A percentile compares a stretch with the other conserved stretches of the same genome.
Conservation (phyloP, 108 stramenopile genomes). For the Licmophora abbreviata region DNA sequence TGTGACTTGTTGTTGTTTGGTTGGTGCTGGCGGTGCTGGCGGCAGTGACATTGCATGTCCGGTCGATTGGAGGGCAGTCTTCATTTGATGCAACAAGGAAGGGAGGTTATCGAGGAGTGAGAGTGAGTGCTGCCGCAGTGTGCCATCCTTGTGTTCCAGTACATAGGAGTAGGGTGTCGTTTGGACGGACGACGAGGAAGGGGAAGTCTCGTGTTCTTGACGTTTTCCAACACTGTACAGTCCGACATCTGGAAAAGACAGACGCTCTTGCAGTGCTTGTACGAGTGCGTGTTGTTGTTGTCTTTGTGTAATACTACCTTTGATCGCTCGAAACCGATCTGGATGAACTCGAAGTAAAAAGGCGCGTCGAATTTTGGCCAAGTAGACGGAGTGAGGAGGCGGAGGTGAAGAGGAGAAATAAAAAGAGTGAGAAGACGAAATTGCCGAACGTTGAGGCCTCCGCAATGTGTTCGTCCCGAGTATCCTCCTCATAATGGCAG, state of each 20-base stretch:
- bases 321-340: slow-evolving; percentile 62
- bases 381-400: slow-evolving; percentile 33
- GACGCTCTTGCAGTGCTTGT: slow-evolving; percentile 48
- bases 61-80: slow-evolving; percentile 26
- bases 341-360: slow-evolving; percentile 79
- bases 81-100: slow-evolving; percentile 43
- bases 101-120: slow-evolving; percentile 42
- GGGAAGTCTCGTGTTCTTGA: neutral
- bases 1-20: slow-evolving; percentile 3
- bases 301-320: slow-evolving; percentile 32
- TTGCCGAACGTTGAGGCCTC: too few species aligned
- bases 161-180: slow-evolving; percentile 17
- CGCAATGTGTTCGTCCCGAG: too few species aligned
- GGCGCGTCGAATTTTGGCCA: slow-evolving; percentile 60
- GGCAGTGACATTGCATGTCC: slow-evolving; percentile 23
- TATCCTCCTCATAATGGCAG: too few species aligned
- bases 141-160: slow-evolving; percentile 65
- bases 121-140: slow-evolving; percentile 34
- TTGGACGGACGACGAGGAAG: neutral
- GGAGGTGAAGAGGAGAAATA: slow-evolving; percentile 17
- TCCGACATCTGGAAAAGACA: slow-evolving; percentile 42
- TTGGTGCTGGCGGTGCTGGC: slow-evolving; percentile 19
- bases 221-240: slow-evolving; percentile 18
- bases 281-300: slow-evolving; percentile 57
- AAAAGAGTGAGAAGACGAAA: slow-evolving; percentile 16